Base-by-base conservation (phyloP, 768 basidiomycete genomes). In the Suillus paluster region DNA sequence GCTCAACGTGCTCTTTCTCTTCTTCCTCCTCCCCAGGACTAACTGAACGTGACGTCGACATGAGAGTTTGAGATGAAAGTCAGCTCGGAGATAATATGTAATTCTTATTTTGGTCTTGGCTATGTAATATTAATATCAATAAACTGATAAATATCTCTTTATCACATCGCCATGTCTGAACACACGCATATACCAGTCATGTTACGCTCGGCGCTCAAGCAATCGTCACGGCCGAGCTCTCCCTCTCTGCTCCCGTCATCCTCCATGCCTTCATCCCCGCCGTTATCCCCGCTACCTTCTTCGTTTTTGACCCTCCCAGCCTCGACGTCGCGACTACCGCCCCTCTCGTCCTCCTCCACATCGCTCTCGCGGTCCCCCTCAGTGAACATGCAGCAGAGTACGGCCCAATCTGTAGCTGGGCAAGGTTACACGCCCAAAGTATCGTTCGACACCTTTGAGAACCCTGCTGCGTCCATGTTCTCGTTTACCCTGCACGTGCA, bases 401-500 rank as follows among this genome's bases (percentile, higher is more conserved):
- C 62, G 4, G 52, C 65, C 2, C 33, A 65, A 52, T 56, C 69
- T 30, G 61, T 71, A 36, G 73, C 63, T 11, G 69, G 76, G 4
- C 77, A 75, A 33, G 71, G 77, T 1, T 76, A 76, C 54, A 74
- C 80, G 19, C 69, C 71, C 25, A 78, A 73, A 65, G 93, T 94
- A 25, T 91, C 91, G 3, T 94, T 94, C 71, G 93, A 94, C 72
- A 94, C 92, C 0, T 92, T 95, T 60, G 91, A 93, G 77, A 92
- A 93, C 72, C 82, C 88, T 12, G 85, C 81, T 27, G 89, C 90
- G 8, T 84, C 84, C 71, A 92, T 95, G 90, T 94, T 95, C 77
- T 89, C 86, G n/a, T 94, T 87, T 70, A 94, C 93, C 0, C 84
- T 95, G 15, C 87, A 85, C 70, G 93, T 92, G 21, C 94, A 96